phyloP scores from a whole-genome alignment of 2,329 filamentous ascomycete species.

The Cladosporium sp. region DNA sequence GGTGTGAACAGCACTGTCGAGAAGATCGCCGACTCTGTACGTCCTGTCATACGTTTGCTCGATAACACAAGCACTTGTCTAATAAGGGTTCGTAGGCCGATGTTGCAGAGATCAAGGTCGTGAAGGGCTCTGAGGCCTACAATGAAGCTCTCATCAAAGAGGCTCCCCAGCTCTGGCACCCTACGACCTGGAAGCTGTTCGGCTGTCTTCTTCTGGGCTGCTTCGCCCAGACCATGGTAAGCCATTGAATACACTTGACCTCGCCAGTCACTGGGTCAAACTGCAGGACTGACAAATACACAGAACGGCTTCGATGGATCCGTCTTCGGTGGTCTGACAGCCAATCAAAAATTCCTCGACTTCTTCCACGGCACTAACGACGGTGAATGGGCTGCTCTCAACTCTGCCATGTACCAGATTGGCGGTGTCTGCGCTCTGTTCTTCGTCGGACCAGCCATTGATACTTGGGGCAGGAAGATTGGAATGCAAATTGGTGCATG shows the following conservation, averaged over 20 bases:
- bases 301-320: conserved; percentile 55
- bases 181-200: conserved; percentile 21
- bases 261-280: neutral
- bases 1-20: conserved; percentile 2
- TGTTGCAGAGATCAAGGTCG: conserved; percentile 39
- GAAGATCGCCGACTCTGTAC: conserved; percentile 10
- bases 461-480: conserved; percentile 47
- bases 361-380: conserved; percentile 40
- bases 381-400: conserved; percentile 43
- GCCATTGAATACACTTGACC: neutral
- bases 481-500: conserved; percentile 51
- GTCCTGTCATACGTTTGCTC: neutral
- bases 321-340: conserved; percentile 50
- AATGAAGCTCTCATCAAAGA: conserved; percentile 54
- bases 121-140: conserved; percentile 52
- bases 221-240: conserved; percentile 31
- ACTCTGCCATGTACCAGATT: conserved; percentile 47
- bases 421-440: conserved; percentile 43
- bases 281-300: conserved; percentile 34
- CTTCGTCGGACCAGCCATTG: conserved; percentile 44
- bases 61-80: neutral
- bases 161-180: conserved; percentile 32
- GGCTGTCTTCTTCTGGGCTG: conserved; percentile 33
- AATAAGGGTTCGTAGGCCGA: conserved; percentile 8
- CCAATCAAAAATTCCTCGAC: conserved; percentile 43